Evolutionary conservation across 176 grass and related monocot genomes (phyloP).

Genomic region (Avena sativa): DNA sequence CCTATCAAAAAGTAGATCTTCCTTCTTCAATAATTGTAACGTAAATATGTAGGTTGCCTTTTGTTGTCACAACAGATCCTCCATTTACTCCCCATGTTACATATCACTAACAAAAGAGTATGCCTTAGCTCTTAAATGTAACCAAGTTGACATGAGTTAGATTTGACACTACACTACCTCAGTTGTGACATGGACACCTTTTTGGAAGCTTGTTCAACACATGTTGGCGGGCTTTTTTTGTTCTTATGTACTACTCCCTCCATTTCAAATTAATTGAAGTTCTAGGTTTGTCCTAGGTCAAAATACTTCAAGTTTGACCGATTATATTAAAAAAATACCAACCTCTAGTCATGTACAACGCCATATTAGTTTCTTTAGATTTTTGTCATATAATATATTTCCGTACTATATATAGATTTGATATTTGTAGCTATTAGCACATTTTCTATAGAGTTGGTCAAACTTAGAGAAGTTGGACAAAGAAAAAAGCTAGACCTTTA

Average conservation of each 20-base stretch:
- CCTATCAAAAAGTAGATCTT: background rate
- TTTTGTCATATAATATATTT: background rate
- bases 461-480: background rate
- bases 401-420: background rate
- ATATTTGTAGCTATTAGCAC: background rate
- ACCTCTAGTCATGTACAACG: background rate
- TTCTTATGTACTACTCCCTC: background rate
- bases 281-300: too few species aligned
- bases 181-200: background rate
- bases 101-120: background rate
- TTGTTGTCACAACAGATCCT: background rate
- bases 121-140: background rate
- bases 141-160: conserved; percentile 7
- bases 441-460: background rate
- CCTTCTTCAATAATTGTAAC: background rate
- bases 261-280: too few species aligned
- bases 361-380: background rate
- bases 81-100: conserved; percentile 1
- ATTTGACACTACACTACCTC: background rate
- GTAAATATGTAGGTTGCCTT: conserved; percentile 1
- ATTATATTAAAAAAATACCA: background rate
- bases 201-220: background rate
- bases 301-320: background rate
- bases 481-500: background rate
- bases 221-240: background rate